Evolutionary conservation across 805 yeast species (phyloP).

Genomic region (Ogataea pignaliae): DNA sequence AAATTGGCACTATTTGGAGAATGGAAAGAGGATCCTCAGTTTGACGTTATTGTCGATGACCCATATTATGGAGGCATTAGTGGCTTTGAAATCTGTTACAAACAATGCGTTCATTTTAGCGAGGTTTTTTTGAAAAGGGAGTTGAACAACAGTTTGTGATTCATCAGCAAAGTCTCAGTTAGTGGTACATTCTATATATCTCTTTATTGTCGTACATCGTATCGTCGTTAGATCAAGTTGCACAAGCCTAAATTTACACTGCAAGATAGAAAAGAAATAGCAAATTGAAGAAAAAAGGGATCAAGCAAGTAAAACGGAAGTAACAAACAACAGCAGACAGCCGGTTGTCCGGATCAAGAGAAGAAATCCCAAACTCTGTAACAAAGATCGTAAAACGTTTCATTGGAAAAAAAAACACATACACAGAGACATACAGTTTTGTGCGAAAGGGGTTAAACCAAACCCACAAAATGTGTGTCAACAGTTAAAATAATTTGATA

Average conservation of each 20-base stretch:
- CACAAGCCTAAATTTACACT: no score
- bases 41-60: constrained; percentile 65
- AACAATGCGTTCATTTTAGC: constrained; percentile 72
- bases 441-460: no score
- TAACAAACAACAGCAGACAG: background rate
- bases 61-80: constrained; percentile 88
- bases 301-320: no score
- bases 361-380: background rate
- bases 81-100: constrained; percentile 78
- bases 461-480: no score
- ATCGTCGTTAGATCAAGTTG: no score
- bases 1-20: constrained; percentile 69
- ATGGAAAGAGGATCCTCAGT: constrained; percentile 56
- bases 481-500: no score
- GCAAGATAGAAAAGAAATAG: no score
- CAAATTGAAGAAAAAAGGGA: no score
- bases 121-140: constrained; percentile 61
- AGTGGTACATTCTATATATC: background rate
- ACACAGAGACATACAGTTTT: background rate
- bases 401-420: background rate
- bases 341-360: background rate
- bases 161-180: no score
- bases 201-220: no score
- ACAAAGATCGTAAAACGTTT: no score
- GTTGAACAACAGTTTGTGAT: constrained; percentile 1